Evolutionary conservation across 768 basidiomycete genomes (phyloP).

Genomic region (Mycena metata): DNA sequence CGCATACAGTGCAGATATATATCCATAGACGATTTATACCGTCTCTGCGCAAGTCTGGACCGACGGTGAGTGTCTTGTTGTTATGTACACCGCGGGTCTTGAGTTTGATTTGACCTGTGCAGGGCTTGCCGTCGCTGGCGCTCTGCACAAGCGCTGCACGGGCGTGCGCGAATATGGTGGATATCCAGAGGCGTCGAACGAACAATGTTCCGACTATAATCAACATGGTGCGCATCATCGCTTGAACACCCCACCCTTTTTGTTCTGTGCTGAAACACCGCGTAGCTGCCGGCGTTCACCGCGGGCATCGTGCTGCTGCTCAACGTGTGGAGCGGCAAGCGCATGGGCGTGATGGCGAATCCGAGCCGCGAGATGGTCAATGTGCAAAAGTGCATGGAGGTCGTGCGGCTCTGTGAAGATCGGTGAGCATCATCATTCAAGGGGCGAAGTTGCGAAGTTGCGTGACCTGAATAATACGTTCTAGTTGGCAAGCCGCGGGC

Average conservation of each 20-base stretch:
- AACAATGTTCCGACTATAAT: background rate
- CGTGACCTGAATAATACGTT: slow-evolving; percentile 69
- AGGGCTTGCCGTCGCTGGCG: slow-evolving; percentile 59
- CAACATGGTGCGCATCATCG: slow-evolving; percentile 16
- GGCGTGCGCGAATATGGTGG: slow-evolving; percentile 79
- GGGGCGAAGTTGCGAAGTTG: slow-evolving; percentile 67
- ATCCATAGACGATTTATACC: slow-evolving; percentile 83
- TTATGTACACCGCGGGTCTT: no score
- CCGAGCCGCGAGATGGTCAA: slow-evolving; percentile 23
- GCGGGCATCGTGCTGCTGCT: slow-evolving; percentile 19
- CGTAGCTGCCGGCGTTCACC: background rate
- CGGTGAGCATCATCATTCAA: slow-evolving; percentile 61
- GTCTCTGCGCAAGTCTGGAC: slow-evolving; percentile 58
- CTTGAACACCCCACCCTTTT: background rate
- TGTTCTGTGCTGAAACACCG: no score
- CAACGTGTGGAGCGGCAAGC: slow-evolving; percentile 25
- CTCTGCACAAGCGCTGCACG: slow-evolving; percentile 89
- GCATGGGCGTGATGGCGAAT: slow-evolving; percentile 10
- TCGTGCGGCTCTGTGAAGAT: slow-evolving; percentile 17
- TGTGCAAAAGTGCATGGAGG: slow-evolving; percentile 25
- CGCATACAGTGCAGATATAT: no score
- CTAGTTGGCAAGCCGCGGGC: slow-evolving; percentile 1
- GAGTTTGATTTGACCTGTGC: no score
- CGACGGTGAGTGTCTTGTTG: no score
- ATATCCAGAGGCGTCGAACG: slow-evolving; percentile 49